Evolutionary conservation across 164 flowering plant genomes (phyloP).

Genomic region (Piper longum): DNA sequence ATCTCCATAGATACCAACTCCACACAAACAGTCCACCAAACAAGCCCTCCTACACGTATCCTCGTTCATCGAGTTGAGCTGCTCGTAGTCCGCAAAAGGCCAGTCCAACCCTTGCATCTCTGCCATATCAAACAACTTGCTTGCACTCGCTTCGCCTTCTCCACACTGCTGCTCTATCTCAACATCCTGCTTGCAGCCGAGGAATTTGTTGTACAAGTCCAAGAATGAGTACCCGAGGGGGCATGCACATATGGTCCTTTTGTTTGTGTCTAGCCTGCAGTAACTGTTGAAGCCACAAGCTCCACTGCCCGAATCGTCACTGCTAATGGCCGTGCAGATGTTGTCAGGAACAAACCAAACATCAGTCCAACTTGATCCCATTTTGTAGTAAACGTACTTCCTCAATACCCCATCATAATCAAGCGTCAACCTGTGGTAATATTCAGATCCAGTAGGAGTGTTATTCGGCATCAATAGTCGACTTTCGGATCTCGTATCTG

Average conservation of each 20-base stretch:
- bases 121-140: neutral
- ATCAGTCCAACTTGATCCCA: conserved; percentile 5
- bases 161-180: conserved; percentile 13
- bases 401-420: conserved; percentile 39
- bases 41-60: conserved; percentile 29
- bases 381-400: conserved; percentile 20
- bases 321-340: conserved; percentile 4
- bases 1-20: conserved; percentile 18
- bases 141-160: neutral
- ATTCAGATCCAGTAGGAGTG: conserved; percentile 1
- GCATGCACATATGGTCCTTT: conserved; percentile 21
- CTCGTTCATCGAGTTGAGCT: conserved; percentile 3
- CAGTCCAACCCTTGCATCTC: conserved; percentile 22
- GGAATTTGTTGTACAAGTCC: conserved; percentile 22
- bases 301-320: conserved; percentile 4
- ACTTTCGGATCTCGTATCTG: conserved; percentile 6
- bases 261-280: conserved; percentile 13
- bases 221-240: conserved; percentile 17
- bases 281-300: conserved; percentile 31
- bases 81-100: conserved; percentile 25
- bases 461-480: neutral
- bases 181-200: conserved; percentile 32
- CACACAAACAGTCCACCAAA: conserved; percentile 39
- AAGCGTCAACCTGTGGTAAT: conserved; percentile 25
- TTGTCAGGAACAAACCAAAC: conserved; percentile 3